phyloP scores from a whole-genome alignment of 352 stramenopile genomes.

The Thalassiosira livingstoniorum region DNA sequence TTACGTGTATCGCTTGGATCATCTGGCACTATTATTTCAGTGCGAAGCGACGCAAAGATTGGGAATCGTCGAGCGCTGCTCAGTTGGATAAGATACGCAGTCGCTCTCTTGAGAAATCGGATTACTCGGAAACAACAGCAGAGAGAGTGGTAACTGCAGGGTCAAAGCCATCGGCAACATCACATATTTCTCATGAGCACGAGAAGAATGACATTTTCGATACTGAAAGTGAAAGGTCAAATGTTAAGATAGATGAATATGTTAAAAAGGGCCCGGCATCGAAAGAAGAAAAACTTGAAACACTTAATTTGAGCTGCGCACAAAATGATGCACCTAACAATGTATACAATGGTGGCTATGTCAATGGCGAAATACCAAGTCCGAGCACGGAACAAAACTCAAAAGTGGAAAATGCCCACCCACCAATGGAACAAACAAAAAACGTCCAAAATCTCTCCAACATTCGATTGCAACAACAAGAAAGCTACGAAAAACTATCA shows the following conservation, averaged over 20 bases:
- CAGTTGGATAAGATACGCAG: slow-evolving; percentile 35
- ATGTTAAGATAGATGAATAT: neutral
- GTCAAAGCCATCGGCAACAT: neutral
- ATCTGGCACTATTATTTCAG: too few relatives aligned
- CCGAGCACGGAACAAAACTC: neutral
- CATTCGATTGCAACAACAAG: slow-evolving; percentile 46
- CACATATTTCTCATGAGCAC: neutral
- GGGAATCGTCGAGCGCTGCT: slow-evolving; percentile 24
- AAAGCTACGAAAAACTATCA: slow-evolving; percentile 16
- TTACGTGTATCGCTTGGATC: too few relatives aligned
- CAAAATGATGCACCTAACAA: neutral
- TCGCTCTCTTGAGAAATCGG: neutral
- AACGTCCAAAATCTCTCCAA: slow-evolving; percentile 14
- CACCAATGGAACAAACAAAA: neutral
- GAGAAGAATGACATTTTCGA: neutral
- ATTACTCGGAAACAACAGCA: neutral
- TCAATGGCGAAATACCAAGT: neutral
- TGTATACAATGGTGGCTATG: neutral
- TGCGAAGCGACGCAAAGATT: slow-evolving; percentile 39
- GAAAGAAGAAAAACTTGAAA: neutral
- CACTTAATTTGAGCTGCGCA: neutral
- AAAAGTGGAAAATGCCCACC: neutral
- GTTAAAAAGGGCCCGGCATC: neutral
- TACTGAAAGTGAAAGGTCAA: neutral
- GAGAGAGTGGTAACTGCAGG: slow-evolving; percentile 1